These are phyloP conservation scores for Colletotrichum sp. DNA, from an alignment of 2,329 filamentous ascomycete genomes.

Conservation along the genomic window DNA sequence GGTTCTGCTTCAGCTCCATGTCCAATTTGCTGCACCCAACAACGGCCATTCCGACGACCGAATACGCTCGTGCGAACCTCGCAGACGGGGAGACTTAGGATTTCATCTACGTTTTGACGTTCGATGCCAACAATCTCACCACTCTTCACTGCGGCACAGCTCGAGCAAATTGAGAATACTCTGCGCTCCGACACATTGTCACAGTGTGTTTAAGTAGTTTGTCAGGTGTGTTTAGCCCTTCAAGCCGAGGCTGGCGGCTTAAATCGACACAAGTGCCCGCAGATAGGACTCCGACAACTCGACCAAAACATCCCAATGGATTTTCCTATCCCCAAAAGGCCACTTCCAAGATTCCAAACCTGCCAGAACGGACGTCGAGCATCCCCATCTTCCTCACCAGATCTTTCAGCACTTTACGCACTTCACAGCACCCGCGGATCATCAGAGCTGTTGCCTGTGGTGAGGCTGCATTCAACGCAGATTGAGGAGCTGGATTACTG, in stretches of 20 bases:
- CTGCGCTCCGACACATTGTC: no score
- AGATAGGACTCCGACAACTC: rapidly evolving
- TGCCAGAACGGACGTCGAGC: not conserved
- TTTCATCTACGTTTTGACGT: rapidly evolving
- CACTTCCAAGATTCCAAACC: not conserved
- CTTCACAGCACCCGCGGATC: not conserved
- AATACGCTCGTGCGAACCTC: rapidly evolving
- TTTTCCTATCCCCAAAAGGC: not conserved
- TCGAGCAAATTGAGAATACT: rapidly evolving
- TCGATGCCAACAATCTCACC: no score
- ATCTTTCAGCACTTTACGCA: not conserved
- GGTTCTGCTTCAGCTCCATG: no score
- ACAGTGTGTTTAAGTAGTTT: rapidly evolving
- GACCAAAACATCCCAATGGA: no score
- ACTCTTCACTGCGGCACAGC: no score
- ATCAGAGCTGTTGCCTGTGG: not conserved
- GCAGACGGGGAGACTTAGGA: no score
- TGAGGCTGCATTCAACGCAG: rapidly evolving
- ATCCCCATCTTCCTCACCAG: rapidly evolving
- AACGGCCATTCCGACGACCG: no score
- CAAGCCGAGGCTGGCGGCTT: no score
- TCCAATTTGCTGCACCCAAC: no score
- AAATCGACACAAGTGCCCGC: no score
- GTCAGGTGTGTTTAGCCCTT: no score
- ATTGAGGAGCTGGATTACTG: not conserved